A percentile compares a stretch with the other conserved stretches of the same genome.
Conservation (phyloP, 129 eudicot genomes). For the Chrysanthemum makinoi region DNA sequence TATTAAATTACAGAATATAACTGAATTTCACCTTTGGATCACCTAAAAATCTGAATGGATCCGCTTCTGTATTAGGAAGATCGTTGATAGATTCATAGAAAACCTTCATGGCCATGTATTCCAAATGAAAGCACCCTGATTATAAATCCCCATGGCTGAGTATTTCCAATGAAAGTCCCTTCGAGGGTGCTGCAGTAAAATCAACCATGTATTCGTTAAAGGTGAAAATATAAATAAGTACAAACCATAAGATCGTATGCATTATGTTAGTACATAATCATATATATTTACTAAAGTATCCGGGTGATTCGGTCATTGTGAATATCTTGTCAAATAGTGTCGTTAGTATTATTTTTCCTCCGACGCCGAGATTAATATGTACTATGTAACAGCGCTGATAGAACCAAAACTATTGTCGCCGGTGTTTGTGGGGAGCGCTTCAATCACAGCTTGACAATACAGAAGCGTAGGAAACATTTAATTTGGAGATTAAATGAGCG, state of each 20-base stretch:
- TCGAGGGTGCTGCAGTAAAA: slow-evolving; percentile 59
- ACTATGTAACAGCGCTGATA: no score
- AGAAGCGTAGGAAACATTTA: no score
- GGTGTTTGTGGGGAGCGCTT: no score
- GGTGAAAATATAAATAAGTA: neutral
- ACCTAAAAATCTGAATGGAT: slow-evolving; percentile 89
- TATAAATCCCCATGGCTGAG: slow-evolving; percentile 95
- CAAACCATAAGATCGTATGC: slow-evolving; percentile 22
- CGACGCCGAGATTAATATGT: no score
- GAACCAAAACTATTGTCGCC: no score
- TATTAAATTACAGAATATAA: neutral
- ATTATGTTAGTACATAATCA: slow-evolving; percentile 77
- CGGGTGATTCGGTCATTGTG: slow-evolving; percentile 92
- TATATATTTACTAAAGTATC: slow-evolving; percentile 79
- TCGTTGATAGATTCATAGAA: slow-evolving; percentile 78
- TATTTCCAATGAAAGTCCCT: slow-evolving; percentile 73
- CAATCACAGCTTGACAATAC: no score
- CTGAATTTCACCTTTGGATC: slow-evolving; percentile 79
- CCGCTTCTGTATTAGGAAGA: slow-evolving; percentile 56
- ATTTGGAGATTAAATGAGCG: no score
- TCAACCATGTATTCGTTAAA: slow-evolving; percentile 17
- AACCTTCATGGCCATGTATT: no score
- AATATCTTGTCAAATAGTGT: slow-evolving; percentile 62
- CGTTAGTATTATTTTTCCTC: no score
- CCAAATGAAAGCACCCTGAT: no score